Conservation (phyloP, 2,329 filamentous ascomycete species). For the Paraphaeosphaeria sporulosa region DNA sequence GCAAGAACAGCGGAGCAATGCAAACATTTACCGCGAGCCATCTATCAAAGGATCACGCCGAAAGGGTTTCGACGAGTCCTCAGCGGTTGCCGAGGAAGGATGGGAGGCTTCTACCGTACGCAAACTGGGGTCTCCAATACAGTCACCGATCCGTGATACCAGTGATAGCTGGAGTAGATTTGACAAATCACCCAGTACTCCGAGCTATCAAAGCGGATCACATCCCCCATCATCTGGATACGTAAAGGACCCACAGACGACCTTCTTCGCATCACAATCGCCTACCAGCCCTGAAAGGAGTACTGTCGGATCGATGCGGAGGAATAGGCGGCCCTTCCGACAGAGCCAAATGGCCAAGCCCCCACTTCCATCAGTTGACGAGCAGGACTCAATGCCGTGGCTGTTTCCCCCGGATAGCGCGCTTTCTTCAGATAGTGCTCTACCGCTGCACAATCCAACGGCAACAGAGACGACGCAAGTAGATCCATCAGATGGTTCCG, state of each 20-base stretch:
- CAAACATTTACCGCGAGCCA: not conserved
- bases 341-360: not conserved
- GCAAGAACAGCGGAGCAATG: not conserved
- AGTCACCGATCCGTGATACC: not conserved
- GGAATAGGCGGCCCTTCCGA: not conserved
- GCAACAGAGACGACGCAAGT: not conserved
- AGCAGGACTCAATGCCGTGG: not conserved
- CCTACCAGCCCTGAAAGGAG: not conserved
- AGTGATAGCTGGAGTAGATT: not conserved
- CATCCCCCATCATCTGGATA: not conserved
- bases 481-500: not conserved
- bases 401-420: not conserved
- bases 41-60: not conserved
- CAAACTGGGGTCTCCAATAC: slow-evolving; percentile 2
- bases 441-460: not conserved
- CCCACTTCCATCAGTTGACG: not conserved
- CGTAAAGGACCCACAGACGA: not conserved
- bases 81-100: not conserved
- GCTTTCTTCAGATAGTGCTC: not conserved
- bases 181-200: not conserved
- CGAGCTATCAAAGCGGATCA: not conserved
- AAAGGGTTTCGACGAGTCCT: not conserved
- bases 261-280: not conserved
- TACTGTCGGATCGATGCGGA: not conserved
- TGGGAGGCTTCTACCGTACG: not conserved